Evolutionary conservation across 352 stramenopile genomes (phyloP), one percentile per base, ranked within the genome.

Genomic region (Pythium oligandrum): DNA sequence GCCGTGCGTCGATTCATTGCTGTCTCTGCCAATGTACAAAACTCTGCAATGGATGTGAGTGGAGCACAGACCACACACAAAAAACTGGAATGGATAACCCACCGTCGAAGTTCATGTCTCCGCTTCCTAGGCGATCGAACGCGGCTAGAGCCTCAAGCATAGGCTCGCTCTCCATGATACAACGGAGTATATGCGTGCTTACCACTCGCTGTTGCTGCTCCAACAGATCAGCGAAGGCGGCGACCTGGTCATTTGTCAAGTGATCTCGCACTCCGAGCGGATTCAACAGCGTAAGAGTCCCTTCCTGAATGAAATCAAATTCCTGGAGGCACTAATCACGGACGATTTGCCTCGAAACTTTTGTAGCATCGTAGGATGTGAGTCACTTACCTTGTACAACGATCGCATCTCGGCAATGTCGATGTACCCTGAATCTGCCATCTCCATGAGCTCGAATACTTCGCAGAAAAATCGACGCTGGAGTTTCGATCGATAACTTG

Each of bases 381-480:
- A 42, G 38, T 12, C 12, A 42, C 47, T 39, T 52, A 76, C 64
- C 51, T 87, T 88, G 7, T 65, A 53, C 4, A 89, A 59, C 8
- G 78, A 90, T 0, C 80, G 73, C 8, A 90, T 42, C 42, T 90
- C 80, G 31, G 80, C 78, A 5, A 90, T 83, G 3, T 88, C 80
- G 11, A 88, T 71, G 53, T 83, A 80, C 3, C 69, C 74, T 38
- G 71, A 79, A 40, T 88, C 80, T 4, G 66, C 48, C 0, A 69
- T 57, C 51, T 90, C 80, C 72, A 88, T 82, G n/a, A 68, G 61
- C 46, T 90, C 80, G 42, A 90, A 87, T 37, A 90, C 52, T 33
- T 82, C 73, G 31, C 78, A 90, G 2, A 89, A 50, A 12, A 76
- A 46, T 35, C 84, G 52, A 1, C 58, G 53, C 9, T 79, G 56